Evolutionary conservation across 2,329 filamentous ascomycete species (phyloP), one percentile per base, ranked within the genome.

Genomic region (Stagonosporopsis chrysanthemi): DNA sequence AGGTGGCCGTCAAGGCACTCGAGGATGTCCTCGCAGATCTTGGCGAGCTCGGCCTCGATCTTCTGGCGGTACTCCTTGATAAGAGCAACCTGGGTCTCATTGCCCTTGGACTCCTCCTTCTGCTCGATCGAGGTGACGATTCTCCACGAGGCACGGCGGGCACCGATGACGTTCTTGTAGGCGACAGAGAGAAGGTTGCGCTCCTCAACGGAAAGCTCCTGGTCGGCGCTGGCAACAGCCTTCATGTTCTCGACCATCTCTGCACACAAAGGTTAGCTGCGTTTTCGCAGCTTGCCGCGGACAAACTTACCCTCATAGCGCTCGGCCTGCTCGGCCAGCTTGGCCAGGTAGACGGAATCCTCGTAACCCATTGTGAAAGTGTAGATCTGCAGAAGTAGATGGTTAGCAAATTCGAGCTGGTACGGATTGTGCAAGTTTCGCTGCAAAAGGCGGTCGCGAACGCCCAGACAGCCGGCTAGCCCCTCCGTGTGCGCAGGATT

Each of bases 201-300:
- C 87, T 97, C 93, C 83, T 97, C 94, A 70, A 97, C 92, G 65
- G 81, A 83, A 58, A 84, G 80, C 75, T 84, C 83, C 76, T 83
- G 81, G 74, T 84, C 81, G 70, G 94, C 91, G 70, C 90, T 93
- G 75, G 94, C 94, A 75, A 97, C 94, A 71, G 91, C 88, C 89
- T 97, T 98, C 94, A 98, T 98, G 88, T 97, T 97, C 86, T 97
- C 92, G 71, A 98, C 94, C 94, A 98, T 97, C 84, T 97, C 94
- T 97, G 81, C 57, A 66, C 23, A 44, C 41, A 49, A 33, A 23
- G 28, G 53, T 74, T 59, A 74, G 67, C 50, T 39, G 49, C 53
- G 14, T 26, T 23, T 33, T 53, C 41, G 45, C 44, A 33, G 45
- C 50, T 33, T 46, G 46, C 53, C 22, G 29, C 47, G 14, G 35